Evolutionary conservation across 2,329 filamentous ascomycete genomes (phyloP), one percentile per base, ranked within the genome.

Genomic region (Calonectria pseudoreteaudii): DNA sequence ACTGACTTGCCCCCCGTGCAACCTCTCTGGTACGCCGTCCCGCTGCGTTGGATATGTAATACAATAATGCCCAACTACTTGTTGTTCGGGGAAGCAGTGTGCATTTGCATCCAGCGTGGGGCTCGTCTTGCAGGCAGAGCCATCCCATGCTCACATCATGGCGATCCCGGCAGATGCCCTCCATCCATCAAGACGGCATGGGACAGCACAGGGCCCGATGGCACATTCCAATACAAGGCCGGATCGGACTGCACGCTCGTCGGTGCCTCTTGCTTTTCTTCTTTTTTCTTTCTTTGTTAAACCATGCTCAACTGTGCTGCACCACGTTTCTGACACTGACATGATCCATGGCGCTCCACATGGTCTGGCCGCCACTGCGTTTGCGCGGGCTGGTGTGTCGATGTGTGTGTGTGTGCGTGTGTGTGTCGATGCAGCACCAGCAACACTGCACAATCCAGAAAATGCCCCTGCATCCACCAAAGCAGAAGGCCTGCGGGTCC

Each of bases 381-480:
- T 60, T 60, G 56, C 56, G 34, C 34, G 56, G 56, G 34, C 56
- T 60, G 34, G 56, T 60, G 31, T 60, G 56, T 38, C 66, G 56
- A 67, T 50, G 49, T 70, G 64, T 52, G 65, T 73, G 53, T 38
- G n/a, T n/a, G n/a, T n/a, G n/a, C 66, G 50, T 50, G 49, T 71
- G 65, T 47, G 65, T 73, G 68, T 69, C 41, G 72, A 68, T 73
- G 68, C 44, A 31, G 30, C 64, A n/a, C 18, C 44, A 23, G 20
- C 44, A 23, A n/a, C 44, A 23, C 44, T 71, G 64, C 44, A 34
- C 64, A 28, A 58, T 36, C 70, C 49, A 68, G 53, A 64, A 36
- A 67, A 68, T 75, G 77, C 68, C 71, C 76, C 60, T 76, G 65
- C 64, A 68, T 75, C 68, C 50, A 74, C 74, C 58, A 68, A 75